Evolutionary conservation across 2,329 filamentous ascomycete genomes (phyloP).

Genomic region (Colletotrichum orchidophilum): DNA sequence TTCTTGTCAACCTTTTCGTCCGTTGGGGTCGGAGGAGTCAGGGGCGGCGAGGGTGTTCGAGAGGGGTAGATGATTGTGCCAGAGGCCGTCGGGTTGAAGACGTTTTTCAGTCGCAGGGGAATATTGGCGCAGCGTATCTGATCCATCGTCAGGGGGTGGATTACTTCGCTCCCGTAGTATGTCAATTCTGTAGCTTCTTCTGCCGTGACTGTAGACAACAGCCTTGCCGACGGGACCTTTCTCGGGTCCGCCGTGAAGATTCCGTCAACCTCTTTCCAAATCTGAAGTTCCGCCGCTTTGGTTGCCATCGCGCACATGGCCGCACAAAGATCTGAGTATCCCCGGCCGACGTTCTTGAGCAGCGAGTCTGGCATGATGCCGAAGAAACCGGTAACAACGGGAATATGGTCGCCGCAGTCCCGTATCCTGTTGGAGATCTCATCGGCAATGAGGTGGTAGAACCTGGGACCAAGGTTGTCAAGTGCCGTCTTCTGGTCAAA

Average conservation of each 20-base stretch:
- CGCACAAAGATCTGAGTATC: conserved; percentile 96
- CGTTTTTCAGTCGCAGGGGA: conserved; percentile 89
- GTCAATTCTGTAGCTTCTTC: conserved; percentile 96
- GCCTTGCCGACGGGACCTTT: conserved; percentile 88
- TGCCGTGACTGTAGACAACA: conserved; percentile 88
- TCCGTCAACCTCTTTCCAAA: conserved; percentile 99
- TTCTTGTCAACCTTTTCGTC: conserved; percentile 50
- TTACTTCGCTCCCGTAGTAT: conserved; percentile 93
- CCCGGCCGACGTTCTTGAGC: conserved; percentile 86
- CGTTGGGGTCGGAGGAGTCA: conserved; percentile 63
- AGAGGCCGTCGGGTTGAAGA: conserved; percentile 81
- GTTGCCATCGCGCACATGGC: conserved; percentile 90
- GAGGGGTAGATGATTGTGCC: conserved; percentile 87
- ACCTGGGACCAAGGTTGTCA: conserved; percentile 70
- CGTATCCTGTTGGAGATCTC: conserved; percentile 71
- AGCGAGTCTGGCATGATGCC: conserved; percentile 91
- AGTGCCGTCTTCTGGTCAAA: conserved; percentile 74
- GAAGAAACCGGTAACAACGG: conserved; percentile 94
- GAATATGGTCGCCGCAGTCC: conserved; percentile 73
- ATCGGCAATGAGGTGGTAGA: conserved; percentile 73
- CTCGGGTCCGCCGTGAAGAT: conserved; percentile 87
- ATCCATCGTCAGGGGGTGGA: conserved; percentile 98
- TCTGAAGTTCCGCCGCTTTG: conserved; percentile 86
- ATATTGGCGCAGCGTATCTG: conserved; percentile 87
- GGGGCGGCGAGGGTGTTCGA: conserved; percentile 60